Base-by-base conservation (phyloP, 2,329 filamentous ascomycete species). In the Fusarium acutatum region DNA sequence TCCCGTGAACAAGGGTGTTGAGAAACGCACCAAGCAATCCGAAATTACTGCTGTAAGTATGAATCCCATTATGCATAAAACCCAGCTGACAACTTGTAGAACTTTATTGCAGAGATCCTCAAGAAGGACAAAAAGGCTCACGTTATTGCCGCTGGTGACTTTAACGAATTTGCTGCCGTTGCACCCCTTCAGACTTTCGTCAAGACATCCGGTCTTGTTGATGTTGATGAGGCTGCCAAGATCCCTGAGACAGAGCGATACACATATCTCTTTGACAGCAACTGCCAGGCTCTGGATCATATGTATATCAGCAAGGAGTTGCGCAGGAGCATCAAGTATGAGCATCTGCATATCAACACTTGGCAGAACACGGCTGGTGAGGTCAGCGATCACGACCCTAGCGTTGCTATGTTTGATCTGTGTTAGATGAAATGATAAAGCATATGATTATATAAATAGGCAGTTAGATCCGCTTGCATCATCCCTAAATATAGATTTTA, bases 311-410 rank as follows among this genome's bases (percentile, higher is more conserved):
- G 89, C 78, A 83, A 86, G 32, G 84, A 84, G 56, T 77, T 92
- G 66, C 83, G 82, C 32, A 78, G 78, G 34, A 78, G 80, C 8
- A 81, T 85, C 22, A 80, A 84, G 75, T 89, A 89, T 73, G 89
- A 93, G 84, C 91, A 94, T 80, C 78, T 94, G 32, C 92, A 94
- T 82, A 83, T 93, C 58, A 94, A 93, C 80, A 90, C 91, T 7
- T 94, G 92, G 92, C 86, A 88, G 56, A 81, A 84, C 35, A 86
- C 81, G 67, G 86, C 83, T 35, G 88, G 88, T 60, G 84, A 88
- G 79, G 86, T 89, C 28, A 91, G 88, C 58, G 92, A 94, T 79
- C 92, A 94, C 78, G 92, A 94, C 77, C 92, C 92, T 0, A 90
- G 87, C 50, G 87, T 94, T 22, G 91, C 88, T 7, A 84, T 82